A percentile compares a stretch with the other conserved stretches of the same genome.
Evolutionary conservation across 176 grass and related monocot species (phyloP).

Genomic region (Eleusine indica): DNA sequence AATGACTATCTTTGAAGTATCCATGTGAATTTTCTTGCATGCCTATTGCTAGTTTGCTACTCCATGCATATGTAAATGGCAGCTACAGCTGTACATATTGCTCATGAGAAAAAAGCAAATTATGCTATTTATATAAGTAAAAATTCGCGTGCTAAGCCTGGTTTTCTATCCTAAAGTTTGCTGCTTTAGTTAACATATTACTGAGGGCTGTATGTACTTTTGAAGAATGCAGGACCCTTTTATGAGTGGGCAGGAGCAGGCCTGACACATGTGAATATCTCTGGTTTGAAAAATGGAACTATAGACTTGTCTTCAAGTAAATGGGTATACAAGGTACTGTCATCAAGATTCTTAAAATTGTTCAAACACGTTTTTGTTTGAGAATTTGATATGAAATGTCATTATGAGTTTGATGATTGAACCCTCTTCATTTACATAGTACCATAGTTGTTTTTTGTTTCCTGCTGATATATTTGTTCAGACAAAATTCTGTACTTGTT

Average conservation of each 20-base stretch:
- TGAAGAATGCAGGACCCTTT: constrained; percentile 78
- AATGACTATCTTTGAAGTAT: constrained; percentile 24
- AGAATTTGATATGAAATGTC: not conserved
- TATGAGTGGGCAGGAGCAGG: constrained; percentile 97
- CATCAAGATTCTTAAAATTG: constrained; percentile 10
- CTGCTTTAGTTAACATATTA: constrained; percentile 5
- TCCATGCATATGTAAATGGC: constrained; percentile 18
- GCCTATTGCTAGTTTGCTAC: constrained; percentile 1
- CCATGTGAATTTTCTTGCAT: constrained; percentile 3
- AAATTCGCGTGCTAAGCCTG: not conserved
- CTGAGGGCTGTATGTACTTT: constrained; percentile 36
- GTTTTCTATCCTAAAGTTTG: not conserved
- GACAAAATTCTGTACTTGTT: constrained; percentile 40
- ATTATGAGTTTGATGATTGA: constrained; percentile 13
- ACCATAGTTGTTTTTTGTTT: not conserved
- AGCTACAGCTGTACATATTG: not conserved
- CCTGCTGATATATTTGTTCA: constrained; percentile 14
- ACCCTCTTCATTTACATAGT: constrained; percentile 14
- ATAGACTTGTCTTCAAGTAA: constrained; percentile 64
- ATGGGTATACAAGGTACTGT: constrained; percentile 82
- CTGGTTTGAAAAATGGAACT: constrained; percentile 51
- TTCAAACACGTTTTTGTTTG: not conserved
- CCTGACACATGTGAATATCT: constrained; percentile 73
- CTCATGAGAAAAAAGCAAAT: constrained; percentile 13
- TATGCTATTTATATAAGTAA: not conserved